A percentile compares a stretch with the other conserved stretches of the same genome.
Conservation (phyloP, 495 filamentous ascomycete species). For the Terfezia claveryi region DNA sequence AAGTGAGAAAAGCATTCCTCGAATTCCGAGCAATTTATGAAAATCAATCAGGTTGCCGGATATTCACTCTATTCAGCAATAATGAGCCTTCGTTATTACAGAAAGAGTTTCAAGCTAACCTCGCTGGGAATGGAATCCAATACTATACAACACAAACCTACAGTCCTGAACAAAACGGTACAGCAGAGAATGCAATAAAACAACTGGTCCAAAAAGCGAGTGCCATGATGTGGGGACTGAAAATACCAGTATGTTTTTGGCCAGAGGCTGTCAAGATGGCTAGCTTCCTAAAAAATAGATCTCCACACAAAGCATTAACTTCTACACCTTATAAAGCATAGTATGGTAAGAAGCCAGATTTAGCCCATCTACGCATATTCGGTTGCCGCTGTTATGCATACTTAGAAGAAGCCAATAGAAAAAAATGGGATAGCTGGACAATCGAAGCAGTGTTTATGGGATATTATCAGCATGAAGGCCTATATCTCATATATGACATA, state of each 20-base stretch:
- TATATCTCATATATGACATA: background rate
- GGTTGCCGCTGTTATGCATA: background rate
- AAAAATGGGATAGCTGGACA: background rate
- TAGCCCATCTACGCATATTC: slow-evolving; percentile 2
- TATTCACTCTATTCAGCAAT: background rate
- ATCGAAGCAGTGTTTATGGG: background rate
- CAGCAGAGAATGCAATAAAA: background rate
- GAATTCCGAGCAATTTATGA: background rate
- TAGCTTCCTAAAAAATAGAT: slow-evolving; percentile 1
- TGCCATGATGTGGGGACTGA: background rate
- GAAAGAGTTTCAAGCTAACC: background rate
- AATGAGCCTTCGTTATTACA: background rate
- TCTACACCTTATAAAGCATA: slow-evolving; percentile 4
- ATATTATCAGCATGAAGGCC: background rate
- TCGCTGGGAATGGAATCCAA: background rate
- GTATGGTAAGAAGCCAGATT: slow-evolving; percentile 4
- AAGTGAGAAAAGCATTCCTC: background rate
- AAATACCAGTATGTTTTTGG: background rate
- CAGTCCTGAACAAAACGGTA: background rate
- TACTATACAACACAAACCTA: background rate
- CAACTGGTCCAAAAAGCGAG: background rate
- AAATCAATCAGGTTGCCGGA: background rate
- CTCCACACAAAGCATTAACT: background rate
- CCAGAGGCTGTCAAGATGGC: background rate
- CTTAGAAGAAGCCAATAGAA: background rate